Base-by-base conservation (phyloP, 768 basidiomycete species). In the Gymnopilus dilepis region DNA sequence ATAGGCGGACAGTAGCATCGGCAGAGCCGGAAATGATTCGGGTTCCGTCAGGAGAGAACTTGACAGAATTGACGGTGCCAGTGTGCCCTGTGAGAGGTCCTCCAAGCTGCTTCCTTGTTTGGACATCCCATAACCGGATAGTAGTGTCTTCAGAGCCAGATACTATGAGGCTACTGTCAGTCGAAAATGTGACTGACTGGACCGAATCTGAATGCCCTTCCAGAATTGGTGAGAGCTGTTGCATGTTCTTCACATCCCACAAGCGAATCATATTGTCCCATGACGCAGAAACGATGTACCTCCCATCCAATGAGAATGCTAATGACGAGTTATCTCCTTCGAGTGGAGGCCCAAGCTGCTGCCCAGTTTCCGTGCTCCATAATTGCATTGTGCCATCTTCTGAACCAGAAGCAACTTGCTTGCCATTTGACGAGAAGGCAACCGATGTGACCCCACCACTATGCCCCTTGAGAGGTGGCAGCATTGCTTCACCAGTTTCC, bases 281-380 rank as follows among this genome's bases (percentile, higher is more conserved):
- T 8, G 58, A 60, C 2, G 58, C 62, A 5, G 58, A 64, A 28
- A 53, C 57, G 19, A 63, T 26, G 3, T 9, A 31, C 17, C 13
- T 47, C 12, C 62, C 40, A 31, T 59, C 41, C 15, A 51, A 51
- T 37, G 62, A 63, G 24, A 59, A 45, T n/a, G 57, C 41, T 15
- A 59, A 42, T 30, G 57, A 68, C 13, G 31, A 30, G 45, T 30
- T 38, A 41, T 68, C 62, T 24, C 60, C 33, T 0, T 12, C 41
- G 8, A 64, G 28, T 19, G 53, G 63, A 24, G 56, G 33, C 17
- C 47, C 56, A 1, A 61, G 19, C 19, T 9, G 33, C 24, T 47
- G 22, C 15, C 64, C 61, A n/a, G 51, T 65, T 31, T 45, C 48
- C 26, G 43, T 33, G 33, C 65, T 50, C 67, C 67, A 67, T 2